These are phyloP conservation scores for Jacaranda mimosifolia DNA, from an alignment of 257 asterid genomes.

Conservation along the genomic window DNA sequence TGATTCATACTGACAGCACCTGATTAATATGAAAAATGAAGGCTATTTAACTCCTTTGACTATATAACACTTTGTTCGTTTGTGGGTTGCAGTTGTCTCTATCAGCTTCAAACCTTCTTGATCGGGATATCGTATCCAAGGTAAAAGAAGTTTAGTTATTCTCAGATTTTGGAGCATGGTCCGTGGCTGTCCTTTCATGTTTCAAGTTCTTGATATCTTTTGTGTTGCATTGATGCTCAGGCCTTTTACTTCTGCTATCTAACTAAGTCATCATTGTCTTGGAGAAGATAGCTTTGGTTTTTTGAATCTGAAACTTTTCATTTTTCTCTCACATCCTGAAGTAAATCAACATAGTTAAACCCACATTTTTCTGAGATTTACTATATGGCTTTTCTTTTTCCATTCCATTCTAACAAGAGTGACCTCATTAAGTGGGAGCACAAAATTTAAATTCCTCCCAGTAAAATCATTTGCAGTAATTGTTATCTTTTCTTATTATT, in stretches of 20 bases:
- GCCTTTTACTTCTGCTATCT: too few species aligned
- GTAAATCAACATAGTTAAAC: not conserved
- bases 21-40: too few species aligned
- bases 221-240: constrained; percentile 10
- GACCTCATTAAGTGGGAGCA: not conserved
- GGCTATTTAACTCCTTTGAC: constrained; percentile 21
- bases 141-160: constrained; percentile 43
- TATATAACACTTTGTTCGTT: constrained; percentile 28
- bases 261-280: too few species aligned
- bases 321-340: too few species aligned
- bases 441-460: not conserved
- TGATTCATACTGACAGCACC: not conserved
- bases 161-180: not conserved
- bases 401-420: not conserved
- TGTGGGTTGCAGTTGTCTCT: constrained; percentile 73
- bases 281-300: not conserved
- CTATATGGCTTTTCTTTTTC: constrained; percentile 24
- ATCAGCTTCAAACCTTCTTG: constrained; percentile 79
- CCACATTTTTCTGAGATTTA: not conserved
- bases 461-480: too few species aligned
- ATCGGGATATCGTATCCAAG: constrained; percentile 74
- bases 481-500: too few species aligned
- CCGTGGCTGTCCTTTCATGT: constrained; percentile 17
- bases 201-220: constrained; percentile 15
- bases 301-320: not conserved